Base-by-base conservation (phyloP, 192 early-diverging fungal species). In the Rhizoclosmatium sp. region DNA sequence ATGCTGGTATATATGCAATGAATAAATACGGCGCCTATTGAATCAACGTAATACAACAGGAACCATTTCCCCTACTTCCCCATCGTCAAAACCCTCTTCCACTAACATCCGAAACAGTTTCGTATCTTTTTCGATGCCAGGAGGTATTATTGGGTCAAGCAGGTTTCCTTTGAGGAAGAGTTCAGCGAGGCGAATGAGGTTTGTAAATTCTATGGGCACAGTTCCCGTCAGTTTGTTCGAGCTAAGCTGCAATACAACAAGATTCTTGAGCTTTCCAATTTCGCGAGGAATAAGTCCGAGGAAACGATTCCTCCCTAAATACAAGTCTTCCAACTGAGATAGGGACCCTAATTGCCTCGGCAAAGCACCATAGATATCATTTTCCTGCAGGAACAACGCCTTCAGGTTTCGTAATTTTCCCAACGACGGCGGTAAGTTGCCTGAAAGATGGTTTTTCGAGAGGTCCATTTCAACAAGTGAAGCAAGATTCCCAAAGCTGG, bases 201-300 rank as follows among this genome's bases (percentile, higher is more conserved):
- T 1, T 2, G 16, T 46, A 14, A 69, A 47, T 31, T 14, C 9
- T 2, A 7, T 42, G 1, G 67, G 67, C 9, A 69, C 19, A 19
- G 40, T 3, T 69, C 67, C 67, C n/a, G 67, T 31, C 42, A 69
- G 16, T 16, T 47, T 41, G 67, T 69, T 69, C 44, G 42, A 16
- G 16, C 9, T 69, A 16, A 69, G 67, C 4, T 47, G 42, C 67
- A 69, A 47, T 46, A 69, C 67, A 16, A 47, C 67, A 7, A 69
- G 46, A 12, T 69, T 69, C 46, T n/a, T 46, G 1, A 69, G 46
- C 44, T 69, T 41, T 41, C 16, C 31, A 47, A 69, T 47, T 47
- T 69, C 67, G 16, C n/a, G 44, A 16, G 67, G 67, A 14, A 69
- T 69, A 16, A 40, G 42, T 47, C 67, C 67, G 19, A 14, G 47